Evolutionary conservation across 768 basidiomycete genomes (phyloP).

Genomic region (Suillus cothurnatus): DNA sequence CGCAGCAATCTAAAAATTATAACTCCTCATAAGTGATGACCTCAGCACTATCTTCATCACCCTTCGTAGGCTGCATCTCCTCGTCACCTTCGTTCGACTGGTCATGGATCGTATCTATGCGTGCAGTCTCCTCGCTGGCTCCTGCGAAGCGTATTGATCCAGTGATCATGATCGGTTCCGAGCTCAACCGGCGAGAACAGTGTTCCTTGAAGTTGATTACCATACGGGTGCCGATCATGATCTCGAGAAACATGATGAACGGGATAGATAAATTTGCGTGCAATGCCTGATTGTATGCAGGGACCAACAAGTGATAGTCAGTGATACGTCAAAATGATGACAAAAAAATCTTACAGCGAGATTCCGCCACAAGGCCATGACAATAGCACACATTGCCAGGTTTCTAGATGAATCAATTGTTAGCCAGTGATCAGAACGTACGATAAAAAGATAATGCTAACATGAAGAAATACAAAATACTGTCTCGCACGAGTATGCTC

Average conservation of each 20-base stretch:
- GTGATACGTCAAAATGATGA: neutral
- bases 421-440: neutral
- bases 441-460: slow-evolving; percentile 15
- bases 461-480: slow-evolving; percentile 35
- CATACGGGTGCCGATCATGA: slow-evolving; percentile 32
- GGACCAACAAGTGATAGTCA: neutral
- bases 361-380: slow-evolving; percentile 30
- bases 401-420: slow-evolving; percentile 22
- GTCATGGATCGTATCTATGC: slow-evolving; percentile 18
- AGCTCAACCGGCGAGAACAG: slow-evolving; percentile 16
- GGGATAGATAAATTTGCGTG: slow-evolving; percentile 34
- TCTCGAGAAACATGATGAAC: slow-evolving; percentile 34
- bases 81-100: slow-evolving; percentile 22
- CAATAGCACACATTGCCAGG: slow-evolving; percentile 23
- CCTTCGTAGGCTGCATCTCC: neutral
- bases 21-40: neutral
- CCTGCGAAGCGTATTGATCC: slow-evolving; percentile 22
- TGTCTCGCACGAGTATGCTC: slow-evolving; percentile 28
- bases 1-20: neutral
- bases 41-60: neutral
- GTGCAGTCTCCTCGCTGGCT: slow-evolving; percentile 8
- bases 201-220: slow-evolving; percentile 36
- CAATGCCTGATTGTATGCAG: slow-evolving; percentile 15
- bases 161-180: slow-evolving; percentile 9
- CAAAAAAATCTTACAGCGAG: slow-evolving; percentile 20